Base-by-base conservation (phyloP, 352 stramenopile species). In the Globisporangium emineosum region DNA sequence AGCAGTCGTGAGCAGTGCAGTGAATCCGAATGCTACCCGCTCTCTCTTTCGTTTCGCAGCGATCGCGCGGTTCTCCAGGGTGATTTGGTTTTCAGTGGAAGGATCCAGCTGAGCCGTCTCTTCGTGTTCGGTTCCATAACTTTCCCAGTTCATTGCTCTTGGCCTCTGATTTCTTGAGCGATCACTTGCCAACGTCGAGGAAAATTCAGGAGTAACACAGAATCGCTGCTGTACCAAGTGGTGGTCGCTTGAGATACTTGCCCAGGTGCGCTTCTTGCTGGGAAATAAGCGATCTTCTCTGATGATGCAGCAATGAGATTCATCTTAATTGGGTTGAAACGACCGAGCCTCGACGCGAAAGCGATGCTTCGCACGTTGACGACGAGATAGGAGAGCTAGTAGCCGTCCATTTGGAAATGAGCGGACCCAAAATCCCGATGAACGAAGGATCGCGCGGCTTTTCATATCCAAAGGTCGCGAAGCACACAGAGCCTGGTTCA, bases 71-170 rank as follows among this genome's bases (percentile, higher is more conserved):
- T 33, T 40, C 50, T 69, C 57, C 19, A 33, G 12, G 3, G 35
- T 19, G 40, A 69, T 66, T 52, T 66, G 54, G 23, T 56, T 45
- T 23, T 61, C 57, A 32, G 57, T 56, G 35, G 61, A 60, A 8
- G 51, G 49, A 5, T 23, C 29, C 13, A 64, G 21, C n/a, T 49
- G 58, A 27, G 19, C 57, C 1, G 12, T 13, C 15, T 61, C 49
- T 27, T 69, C 45, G 50, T 49, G 51, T 25, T 69, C 64, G 19
- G 57, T 69, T 32, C 64, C 64, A 43, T 66, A 69, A 33, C 29
- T 40, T 66, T 65, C 50, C 64, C 64, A 66, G 30, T 57, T 66
- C 64, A 69, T 66, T 17, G 30, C 43, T 27, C 8, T 7, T 17
- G 30, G 19, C 30, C 19, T 54, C 25, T 54, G 21, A 29, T 12